Evolutionary conservation across 805 yeast genomes (phyloP).

Genomic region (Saccharomycopsis lassenensis): DNA sequence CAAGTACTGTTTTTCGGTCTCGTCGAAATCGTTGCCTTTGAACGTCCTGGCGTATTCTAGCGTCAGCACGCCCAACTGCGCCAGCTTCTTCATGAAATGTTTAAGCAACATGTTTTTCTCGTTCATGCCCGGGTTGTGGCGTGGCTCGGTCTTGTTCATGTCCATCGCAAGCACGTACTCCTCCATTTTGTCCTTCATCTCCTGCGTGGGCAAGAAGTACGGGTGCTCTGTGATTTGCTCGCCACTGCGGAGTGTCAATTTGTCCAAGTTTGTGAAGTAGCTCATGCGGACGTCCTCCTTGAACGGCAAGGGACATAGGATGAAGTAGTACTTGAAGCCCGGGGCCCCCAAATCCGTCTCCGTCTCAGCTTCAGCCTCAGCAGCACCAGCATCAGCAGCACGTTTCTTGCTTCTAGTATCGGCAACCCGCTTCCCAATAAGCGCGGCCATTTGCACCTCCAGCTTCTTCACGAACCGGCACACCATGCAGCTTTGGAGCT

Average conservation of each 20-base stretch:
- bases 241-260: constrained; percentile 26
- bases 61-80: not conserved
- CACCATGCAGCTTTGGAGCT: constrained; percentile 38
- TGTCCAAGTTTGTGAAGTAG: constrained; percentile 32
- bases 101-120: constrained; percentile 13
- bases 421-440: no score
- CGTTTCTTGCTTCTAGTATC: no score
- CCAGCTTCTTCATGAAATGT: not conserved
- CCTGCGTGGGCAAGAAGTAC: constrained; percentile 26
- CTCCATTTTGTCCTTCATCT: constrained; percentile 34
- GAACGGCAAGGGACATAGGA: constrained; percentile 52
- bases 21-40: not conserved
- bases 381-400: no score
- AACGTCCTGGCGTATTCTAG: constrained; percentile 1
- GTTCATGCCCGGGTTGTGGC: constrained; percentile 16
- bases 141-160: no score
- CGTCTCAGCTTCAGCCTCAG: no score
- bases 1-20: not conserved
- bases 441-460: constrained; percentile 42
- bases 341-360: no score
- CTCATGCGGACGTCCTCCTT: constrained; percentile 65
- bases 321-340: constrained; percentile 34
- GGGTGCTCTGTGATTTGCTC: constrained; percentile 21
- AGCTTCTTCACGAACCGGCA: constrained; percentile 52
- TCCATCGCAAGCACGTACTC: constrained; percentile 34